phyloP scores from a whole-genome alignment of 306 rosid species.

The Lablab purpureus region DNA sequence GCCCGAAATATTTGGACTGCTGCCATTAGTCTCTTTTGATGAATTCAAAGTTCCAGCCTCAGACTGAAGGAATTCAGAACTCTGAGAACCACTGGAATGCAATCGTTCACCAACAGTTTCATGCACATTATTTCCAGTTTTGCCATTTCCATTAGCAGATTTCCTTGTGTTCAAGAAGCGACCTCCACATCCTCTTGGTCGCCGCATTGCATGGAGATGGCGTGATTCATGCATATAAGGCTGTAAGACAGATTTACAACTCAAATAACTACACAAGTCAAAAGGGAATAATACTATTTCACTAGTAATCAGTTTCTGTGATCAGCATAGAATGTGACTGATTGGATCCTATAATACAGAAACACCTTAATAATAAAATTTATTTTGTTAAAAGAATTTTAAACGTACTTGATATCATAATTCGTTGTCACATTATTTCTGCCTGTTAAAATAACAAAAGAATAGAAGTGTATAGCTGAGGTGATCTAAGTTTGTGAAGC shows the following conservation, averaged over 20 bases:
- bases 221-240: constrained; percentile 98
- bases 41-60: constrained; percentile 75
- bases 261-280: constrained; percentile 18
- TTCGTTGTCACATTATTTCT: constrained; percentile 5
- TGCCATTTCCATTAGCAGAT: constrained; percentile 45
- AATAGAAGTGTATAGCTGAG: neutral
- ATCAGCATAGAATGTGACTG: neutral
- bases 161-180: constrained; percentile 82
- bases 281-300: constrained; percentile 7
- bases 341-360: neutral
- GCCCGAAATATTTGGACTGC: constrained; percentile 67
- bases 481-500: no score
- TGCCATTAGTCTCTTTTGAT: constrained; percentile 67
- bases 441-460: neutral
- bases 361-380: constrained; percentile 1
- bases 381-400: neutral
- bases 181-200: constrained; percentile 95
- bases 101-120: constrained; percentile 49
- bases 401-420: neutral
- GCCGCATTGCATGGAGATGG: constrained; percentile 92
- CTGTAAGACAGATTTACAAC: constrained; percentile 56
- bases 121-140: constrained; percentile 46
- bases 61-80: constrained; percentile 77
- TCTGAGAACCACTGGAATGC: constrained; percentile 64
- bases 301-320: constrained; percentile 2